These are phyloP conservation scores for Aspergillus caelatus DNA, from an alignment of 2,329 filamentous ascomycete genomes.

Conservation along the genomic window DNA sequence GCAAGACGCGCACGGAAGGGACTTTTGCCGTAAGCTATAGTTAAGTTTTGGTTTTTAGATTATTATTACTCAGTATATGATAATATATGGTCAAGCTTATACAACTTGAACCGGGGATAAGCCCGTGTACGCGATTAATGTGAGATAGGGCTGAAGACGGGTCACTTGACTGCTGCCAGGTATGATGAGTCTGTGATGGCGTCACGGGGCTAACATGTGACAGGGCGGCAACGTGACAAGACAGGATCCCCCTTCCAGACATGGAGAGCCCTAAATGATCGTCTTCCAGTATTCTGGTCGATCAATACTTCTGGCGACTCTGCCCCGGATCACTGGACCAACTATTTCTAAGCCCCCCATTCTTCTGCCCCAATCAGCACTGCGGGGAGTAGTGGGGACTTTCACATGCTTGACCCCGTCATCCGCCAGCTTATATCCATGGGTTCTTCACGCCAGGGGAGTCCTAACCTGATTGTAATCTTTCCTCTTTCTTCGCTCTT, in stretches of 20 bases:
- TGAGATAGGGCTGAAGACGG: not conserved
- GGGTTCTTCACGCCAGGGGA: conserved; percentile 2
- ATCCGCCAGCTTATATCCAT: conserved; percentile 14
- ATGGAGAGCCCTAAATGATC: not conserved
- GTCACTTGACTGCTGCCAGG: not conserved
- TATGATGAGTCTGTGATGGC: not conserved
- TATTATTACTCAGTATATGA: not conserved
- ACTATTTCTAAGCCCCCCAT: not conserved
- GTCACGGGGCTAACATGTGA: conserved; percentile 6
- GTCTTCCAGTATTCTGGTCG: not conserved
- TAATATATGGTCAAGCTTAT: not conserved
- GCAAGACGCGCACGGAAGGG: conserved; percentile 78
- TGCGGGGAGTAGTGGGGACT: conserved; percentile 14
- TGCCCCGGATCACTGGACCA: conserved; percentile 10
- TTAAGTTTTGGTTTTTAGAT: not conserved
- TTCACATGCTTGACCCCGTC: conserved; percentile 27
- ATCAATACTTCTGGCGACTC: not conserved
- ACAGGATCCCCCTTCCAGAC: not conserved
- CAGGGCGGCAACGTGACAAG: not conserved
- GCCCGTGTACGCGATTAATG: not conserved
- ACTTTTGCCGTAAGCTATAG: conserved; percentile 65
- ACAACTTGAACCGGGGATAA: too few species aligned
- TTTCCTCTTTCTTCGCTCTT: not conserved
- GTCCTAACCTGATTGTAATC: not conserved
- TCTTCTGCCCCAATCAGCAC: conserved; percentile 8